Base-by-base conservation (phyloP, 768 basidiomycete genomes). In the Naganishia randhawae region DNA sequence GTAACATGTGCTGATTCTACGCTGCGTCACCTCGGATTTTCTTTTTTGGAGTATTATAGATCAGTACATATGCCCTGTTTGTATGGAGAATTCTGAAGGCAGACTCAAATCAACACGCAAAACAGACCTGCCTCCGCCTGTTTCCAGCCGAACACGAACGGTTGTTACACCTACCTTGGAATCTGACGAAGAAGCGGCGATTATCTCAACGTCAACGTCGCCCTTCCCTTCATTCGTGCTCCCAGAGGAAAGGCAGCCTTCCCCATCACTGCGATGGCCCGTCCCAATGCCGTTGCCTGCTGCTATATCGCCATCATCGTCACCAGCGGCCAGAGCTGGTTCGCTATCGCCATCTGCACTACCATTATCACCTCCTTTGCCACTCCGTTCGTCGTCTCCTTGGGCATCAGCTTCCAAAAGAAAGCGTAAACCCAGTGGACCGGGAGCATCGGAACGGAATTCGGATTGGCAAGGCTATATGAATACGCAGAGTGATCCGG, bases 21-120 rank as follows among this genome's bases (percentile, higher is more conserved):
- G 57, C 54, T 55, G 54, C 39, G 3, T n/a, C 25, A n/a, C 3
- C 27, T 31, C 31, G 29, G 32, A n/a, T n/a, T n/a, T n/a, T 14
- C 45, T 33, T 14, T 16, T 33, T 39, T n/a, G 5, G 11, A 16
- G 13, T n/a, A 13, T 35, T 19, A 61, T 35, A 67, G 66, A 67
- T 51, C 22, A 54, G 19, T 67, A 67, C 66, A 39, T 48, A 22
- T 67, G 66, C 22, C 52, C 52, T 3, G 17, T 25, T 11, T 67
- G 66, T 51, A 35, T 10, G 16, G 41, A 33, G 10, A 35, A 17
- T 29, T 54, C 52, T 41, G 41, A 29, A 5, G 66, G 66, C 16
- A 33, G 19, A 22, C 42, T 55, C 14, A 54, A 67, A 41, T 41
- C 54, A 14, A 67, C 51, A 3, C 52, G 66, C 22, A 53, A 52